Evolutionary conservation across 2,329 filamentous ascomycete species (phyloP), one percentile per base, ranked within the genome.

Genomic region (Metarhizium humberi): DNA sequence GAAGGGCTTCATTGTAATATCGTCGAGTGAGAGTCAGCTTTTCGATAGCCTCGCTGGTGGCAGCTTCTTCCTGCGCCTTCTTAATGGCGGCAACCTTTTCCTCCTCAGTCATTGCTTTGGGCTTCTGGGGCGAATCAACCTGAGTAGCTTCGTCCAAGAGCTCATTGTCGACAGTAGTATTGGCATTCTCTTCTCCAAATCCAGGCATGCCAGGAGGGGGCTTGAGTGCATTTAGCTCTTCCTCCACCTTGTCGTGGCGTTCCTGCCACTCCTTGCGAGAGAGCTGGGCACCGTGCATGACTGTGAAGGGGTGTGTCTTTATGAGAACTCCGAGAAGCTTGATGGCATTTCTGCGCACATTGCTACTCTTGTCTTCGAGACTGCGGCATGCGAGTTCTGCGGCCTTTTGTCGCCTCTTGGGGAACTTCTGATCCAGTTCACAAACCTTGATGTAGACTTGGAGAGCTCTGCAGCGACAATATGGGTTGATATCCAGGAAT

Each of bases 291-390:
- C 91, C 92, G 64, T 97, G 91, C 75, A 96, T 86, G 18, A 92
- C 85, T 42, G 88, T 90, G 64, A 96, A 99, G 2, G 94, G 94
- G 69, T 99, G 94, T 0, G 92, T 96, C 59, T 92, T 90, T 63
- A 99, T 90, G 6, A 99, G 77, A 47, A 88, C 88, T 6, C 86
- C 88, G 1, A 99, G 78, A 6, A 99, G 75, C 71, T 96, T 97
- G 68, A 99, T 94, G 2, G 94, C 92, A 68, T 97, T 97, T 56
- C 92, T 83, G 58, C 94, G 82, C 36, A 99, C 94, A 64, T 97
- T 95, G 71, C 94, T 99, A 73, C 92, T 97, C 78, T 95, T 97
- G 74, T 99, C 95, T 69, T 96, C 90, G 3, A 99, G 77, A 69
- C 92, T 97, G 62, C 89, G 83, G 55, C 88, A 86, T 1, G 94